Evolutionary conservation across 2,329 filamentous ascomycete species (phyloP), one percentile per base, ranked within the genome.

Genomic region (Pseudogymnoascus sp.): DNA sequence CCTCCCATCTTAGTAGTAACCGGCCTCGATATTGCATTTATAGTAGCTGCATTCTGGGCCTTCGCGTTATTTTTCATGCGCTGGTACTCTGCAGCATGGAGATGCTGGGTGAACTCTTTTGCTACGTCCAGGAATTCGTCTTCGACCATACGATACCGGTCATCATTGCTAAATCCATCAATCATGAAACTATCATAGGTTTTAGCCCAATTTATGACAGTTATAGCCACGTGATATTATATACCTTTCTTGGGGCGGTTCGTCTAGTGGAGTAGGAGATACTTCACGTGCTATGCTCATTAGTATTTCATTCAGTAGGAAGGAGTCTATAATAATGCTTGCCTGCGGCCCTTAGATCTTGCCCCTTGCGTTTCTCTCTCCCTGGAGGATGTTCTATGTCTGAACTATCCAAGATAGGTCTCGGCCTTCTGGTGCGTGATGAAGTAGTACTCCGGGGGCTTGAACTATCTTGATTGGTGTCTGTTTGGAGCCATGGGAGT

Each of bases 81-180:
- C 63, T 85, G 79, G 71, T 93, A 93, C 72, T 92, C 89, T 14
- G 85, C 88, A n/a, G 85, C 83, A 71, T 92, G 89, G 1, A 93
- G 80, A 72, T 92, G 89, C 4, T 82, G 81, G 0, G 90, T 93
- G 73, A 90, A 93, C 2, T 79, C 76, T 60, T 84, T 82, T 0
- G 90, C 90, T 0, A 85, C 83, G 14, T 81, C 76, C 19, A 88
- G 75, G 66, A 94, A 84, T 67, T 93, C 90, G 68, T 94, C 90
- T 73, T 93, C 90, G 0, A 94, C 90, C 88, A 93, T 92, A 69
- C 89, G 86, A 73, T 84, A 93, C 62, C 76, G 76, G 70, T 92
- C 89, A 72, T 94, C 90, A n/a, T 80, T 74, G 3, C 82, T 77
- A n/a, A 82, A 73, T 2, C 85, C 86, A 55, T 84, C 79, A 2